Evolutionary conservation across 768 basidiomycete genomes (phyloP).

Genomic region (Calvatia gigantea): DNA sequence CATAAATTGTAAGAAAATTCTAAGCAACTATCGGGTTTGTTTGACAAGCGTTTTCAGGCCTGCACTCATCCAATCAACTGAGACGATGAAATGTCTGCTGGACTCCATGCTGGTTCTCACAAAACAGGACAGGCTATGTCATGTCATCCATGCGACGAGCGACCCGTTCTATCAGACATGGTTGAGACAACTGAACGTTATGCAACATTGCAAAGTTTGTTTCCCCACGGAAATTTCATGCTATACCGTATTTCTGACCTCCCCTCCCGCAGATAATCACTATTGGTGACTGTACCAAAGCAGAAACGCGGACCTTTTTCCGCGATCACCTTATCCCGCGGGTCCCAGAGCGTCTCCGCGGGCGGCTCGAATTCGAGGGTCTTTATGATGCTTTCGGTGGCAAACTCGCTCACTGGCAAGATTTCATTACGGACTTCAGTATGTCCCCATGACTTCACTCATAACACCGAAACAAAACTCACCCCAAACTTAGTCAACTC

Average conservation of each 20-base stretch:
- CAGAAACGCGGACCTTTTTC: constrained; percentile 67
- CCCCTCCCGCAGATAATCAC: constrained; percentile 55
- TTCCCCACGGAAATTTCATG: not conserved
- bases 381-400: constrained; percentile 82
- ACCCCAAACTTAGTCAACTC: constrained; percentile 54
- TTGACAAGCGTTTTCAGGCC: constrained; percentile 41
- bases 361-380: constrained; percentile 61
- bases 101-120: constrained; percentile 86
- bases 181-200: constrained; percentile 75
- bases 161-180: constrained; percentile 85
- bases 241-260: not conserved
- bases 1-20: constrained; percentile 66
- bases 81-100: constrained; percentile 80
- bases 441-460: constrained; percentile 16
- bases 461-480: not conserved
- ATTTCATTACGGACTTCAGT: constrained; percentile 77
- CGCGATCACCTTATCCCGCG: constrained; percentile 59
- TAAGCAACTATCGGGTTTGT: not conserved
- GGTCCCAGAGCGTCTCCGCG: constrained; percentile 60
- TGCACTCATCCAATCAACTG: constrained; percentile 69
- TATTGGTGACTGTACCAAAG: constrained; percentile 75
- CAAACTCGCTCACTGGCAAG: constrained; percentile 79
- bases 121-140: constrained; percentile 83
- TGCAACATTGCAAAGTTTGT: constrained; percentile 77
- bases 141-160: constrained; percentile 79